Percentiles rank a stretch among this genome's conserved stretches.
These are phyloP conservation scores for Podospora conica DNA, from an alignment of 495 filamentous ascomycete genomes.

Conservation along the genomic window DNA sequence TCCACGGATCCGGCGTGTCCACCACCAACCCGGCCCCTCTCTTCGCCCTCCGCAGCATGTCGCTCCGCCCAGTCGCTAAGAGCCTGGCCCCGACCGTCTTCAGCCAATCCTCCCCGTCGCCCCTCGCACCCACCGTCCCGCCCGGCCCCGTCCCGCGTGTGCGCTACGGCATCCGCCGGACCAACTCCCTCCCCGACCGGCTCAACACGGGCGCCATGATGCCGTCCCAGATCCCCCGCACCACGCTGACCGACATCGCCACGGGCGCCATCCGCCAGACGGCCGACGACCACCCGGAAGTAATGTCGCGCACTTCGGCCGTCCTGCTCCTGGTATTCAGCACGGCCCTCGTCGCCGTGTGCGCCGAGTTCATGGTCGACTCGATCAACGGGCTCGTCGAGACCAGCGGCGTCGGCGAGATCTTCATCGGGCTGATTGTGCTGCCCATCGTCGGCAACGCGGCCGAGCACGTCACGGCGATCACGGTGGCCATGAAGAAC, in stretches of 20 bases:
- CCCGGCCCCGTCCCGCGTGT: slow-evolving; percentile 47
- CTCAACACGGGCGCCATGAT: slow-evolving; percentile 48
- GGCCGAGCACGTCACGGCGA: slow-evolving; percentile 85
- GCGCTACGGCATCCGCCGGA: slow-evolving; percentile 61
- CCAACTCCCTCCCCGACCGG: slow-evolving; percentile 70
- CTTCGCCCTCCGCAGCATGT: slow-evolving; percentile 37
- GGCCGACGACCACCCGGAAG: slow-evolving; percentile 41
- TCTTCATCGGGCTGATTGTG: slow-evolving; percentile 85
- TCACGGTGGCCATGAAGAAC: slow-evolving; percentile 84
- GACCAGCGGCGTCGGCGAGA: slow-evolving; percentile 58
- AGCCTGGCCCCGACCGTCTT: slow-evolving; percentile 43
- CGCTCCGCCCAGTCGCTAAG: slow-evolving; percentile 38
- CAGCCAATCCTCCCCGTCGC: slow-evolving; percentile 26
- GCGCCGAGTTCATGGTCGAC: slow-evolving; percentile 82
- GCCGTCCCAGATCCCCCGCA: slow-evolving; percentile 36
- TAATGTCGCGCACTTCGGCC: slow-evolving; percentile 69
- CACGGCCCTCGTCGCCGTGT: slow-evolving; percentile 74
- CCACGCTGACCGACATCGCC: slow-evolving; percentile 21
- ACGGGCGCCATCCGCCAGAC: slow-evolving; percentile 28
- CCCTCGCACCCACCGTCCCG: slow-evolving; percentile 16
- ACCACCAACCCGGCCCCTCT: slow-evolving; percentile 29
- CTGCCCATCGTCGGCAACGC: slow-evolving; percentile 89
- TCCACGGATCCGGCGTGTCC: slow-evolving; percentile 21
- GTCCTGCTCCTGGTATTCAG: slow-evolving; percentile 67
- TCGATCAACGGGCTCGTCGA: slow-evolving; percentile 67